Percentiles rank a stretch among this genome's conserved stretches.
Conservation (phyloP, 2,329 filamentous ascomycete species). For the Beauveria brongniartii region DNA sequence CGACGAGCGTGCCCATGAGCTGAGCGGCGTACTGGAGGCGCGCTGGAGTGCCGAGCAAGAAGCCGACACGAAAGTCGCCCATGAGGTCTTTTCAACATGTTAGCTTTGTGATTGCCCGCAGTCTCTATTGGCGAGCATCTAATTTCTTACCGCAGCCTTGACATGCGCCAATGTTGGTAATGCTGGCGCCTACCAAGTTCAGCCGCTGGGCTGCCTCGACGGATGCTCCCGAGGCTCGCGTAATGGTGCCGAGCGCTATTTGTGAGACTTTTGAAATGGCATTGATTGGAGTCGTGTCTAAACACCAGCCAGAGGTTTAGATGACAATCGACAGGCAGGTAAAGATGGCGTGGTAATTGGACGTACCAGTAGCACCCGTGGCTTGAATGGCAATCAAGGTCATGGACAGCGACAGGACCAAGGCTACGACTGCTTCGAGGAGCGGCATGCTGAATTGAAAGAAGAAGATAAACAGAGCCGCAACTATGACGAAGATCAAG, state of each 20-base stretch:
- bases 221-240: conserved; percentile 1
- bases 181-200: conserved; percentile 8
- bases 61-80: conserved; percentile 12
- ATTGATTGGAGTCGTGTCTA: conserved; percentile 11
- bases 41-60: conserved; percentile 6
- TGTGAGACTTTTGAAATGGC: conserved; percentile 8
- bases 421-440: background rate
- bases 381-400: conserved; percentile 9
- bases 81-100: background rate
- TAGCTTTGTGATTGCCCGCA: background rate
- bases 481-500: background rate
- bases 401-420: background rate
- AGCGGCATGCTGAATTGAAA: conserved; percentile 3
- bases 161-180: conserved; percentile 9
- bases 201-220: conserved; percentile 8
- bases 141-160: conserved; percentile 1
- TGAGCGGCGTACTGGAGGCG: conserved; percentile 8
- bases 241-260: conserved; percentile 4
- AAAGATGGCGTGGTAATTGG: too few species aligned
- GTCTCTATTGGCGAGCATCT: background rate
- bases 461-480: background rate
- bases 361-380: conserved; percentile 9
- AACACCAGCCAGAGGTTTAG: background rate
- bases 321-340: background rate
- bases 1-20: conserved; percentile 9